These are phyloP conservation scores for Magnolia kwangsiensis DNA, from an alignment of 164 flowering plant genomes.

Conservation along the genomic window DNA sequence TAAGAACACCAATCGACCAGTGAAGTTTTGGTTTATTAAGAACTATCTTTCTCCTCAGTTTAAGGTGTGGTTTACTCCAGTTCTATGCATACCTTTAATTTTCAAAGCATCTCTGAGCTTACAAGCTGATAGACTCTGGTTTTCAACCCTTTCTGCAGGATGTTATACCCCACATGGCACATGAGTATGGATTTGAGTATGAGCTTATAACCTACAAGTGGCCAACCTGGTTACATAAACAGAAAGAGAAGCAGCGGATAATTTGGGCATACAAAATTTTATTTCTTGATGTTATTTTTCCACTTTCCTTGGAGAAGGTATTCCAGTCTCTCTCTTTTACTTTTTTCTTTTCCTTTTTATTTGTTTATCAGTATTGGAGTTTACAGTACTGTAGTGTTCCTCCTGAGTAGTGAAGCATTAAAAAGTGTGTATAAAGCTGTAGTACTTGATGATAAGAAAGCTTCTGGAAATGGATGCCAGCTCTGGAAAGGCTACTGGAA, in stretches of 20 bases:
- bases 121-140: background rate
- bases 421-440: too few species aligned
- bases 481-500: too few species aligned
- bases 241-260: slow-evolving; percentile 94
- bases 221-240: slow-evolving; percentile 99
- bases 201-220: slow-evolving; percentile 95
- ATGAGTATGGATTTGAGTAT: slow-evolving; percentile 85
- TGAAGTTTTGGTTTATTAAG: slow-evolving; percentile 99
- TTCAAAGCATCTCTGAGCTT: background rate
- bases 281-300: slow-evolving; percentile 97
- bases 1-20: slow-evolving; percentile 83
- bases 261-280: slow-evolving; percentile 98
- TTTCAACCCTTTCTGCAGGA: slow-evolving; percentile 44
- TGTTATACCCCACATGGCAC: slow-evolving; percentile 95
- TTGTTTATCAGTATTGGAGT: background rate
- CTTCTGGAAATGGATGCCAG: too few species aligned
- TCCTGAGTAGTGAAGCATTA: too few species aligned
- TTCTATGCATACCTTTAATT: background rate
- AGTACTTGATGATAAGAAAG: too few species aligned
- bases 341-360: background rate
- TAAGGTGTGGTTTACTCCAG: slow-evolving; percentile 45
- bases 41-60: slow-evolving; percentile 97
- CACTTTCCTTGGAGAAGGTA: slow-evolving; percentile 94
- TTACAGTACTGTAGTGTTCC: too few species aligned
- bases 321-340: background rate